A percentile compares a stretch with the other conserved stretches of the same genome.
phyloP scores from a whole-genome alignment of 2,329 filamentous ascomycete species.

The Curvularia lunata region DNA sequence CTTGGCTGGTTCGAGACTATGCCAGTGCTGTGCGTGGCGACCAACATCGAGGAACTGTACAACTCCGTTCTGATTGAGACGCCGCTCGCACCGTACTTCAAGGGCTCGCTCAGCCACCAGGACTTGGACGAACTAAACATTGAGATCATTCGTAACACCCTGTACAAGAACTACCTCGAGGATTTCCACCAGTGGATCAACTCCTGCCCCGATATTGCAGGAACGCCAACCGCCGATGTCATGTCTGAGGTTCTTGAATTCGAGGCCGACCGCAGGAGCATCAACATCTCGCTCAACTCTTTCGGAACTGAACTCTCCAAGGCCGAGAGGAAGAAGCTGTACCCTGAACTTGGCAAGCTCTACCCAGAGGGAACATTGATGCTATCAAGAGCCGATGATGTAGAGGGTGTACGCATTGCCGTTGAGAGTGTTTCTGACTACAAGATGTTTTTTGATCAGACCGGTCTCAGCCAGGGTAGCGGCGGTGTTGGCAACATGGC shows the following conservation, averaged over 20 bases:
- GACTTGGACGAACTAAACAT: conserved; percentile 99
- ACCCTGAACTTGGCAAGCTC: conserved; percentile 87
- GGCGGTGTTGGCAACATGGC: conserved; percentile 83
- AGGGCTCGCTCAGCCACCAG: conserved; percentile 92
- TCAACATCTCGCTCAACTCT: conserved; percentile 99
- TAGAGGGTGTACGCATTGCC: conserved; percentile 89
- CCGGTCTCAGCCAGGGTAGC: conserved; percentile 76
- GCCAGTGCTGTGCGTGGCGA: conserved; percentile 96
- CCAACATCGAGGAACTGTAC: conserved; percentile 98
- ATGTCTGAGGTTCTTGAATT: conserved; percentile 98
- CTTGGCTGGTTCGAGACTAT: conserved; percentile 99
- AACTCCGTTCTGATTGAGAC: conserved; percentile 98
- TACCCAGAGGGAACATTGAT: conserved; percentile 95
- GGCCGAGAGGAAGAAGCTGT: conserved; percentile 92
- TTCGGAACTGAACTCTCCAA: conserved; percentile 97
- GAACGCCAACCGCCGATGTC: conserved; percentile 88
- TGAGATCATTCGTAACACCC: conserved; percentile 96
- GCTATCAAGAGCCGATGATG: conserved; percentile 92
- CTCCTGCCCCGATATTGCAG: conserved; percentile 81
- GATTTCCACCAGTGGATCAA: conserved; percentile 97
- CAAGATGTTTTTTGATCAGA: conserved; percentile 93
- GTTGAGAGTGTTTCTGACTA: conserved; percentile 94
- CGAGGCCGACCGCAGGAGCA: conserved; percentile 92
- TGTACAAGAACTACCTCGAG: conserved; percentile 99
- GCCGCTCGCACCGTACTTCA: conserved; percentile 94